Evolutionary conservation across 208 protist species (phyloP).

Genomic region (Acanthamoeba royreba): DNA sequence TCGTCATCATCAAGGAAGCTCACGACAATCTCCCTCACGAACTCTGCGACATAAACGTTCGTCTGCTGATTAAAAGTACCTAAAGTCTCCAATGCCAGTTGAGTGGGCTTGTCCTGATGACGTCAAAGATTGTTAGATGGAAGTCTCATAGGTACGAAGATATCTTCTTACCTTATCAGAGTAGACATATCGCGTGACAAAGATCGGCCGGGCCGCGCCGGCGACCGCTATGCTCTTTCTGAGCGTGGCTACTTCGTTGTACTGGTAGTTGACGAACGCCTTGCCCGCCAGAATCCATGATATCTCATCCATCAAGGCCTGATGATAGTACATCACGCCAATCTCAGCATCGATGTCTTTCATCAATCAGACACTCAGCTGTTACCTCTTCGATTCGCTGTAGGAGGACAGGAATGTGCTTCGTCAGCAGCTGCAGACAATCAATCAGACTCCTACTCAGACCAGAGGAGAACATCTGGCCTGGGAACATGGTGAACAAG

Average conservation of each 20-base stretch:
- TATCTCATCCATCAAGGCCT: neutral
- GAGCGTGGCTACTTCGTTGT: neutral
- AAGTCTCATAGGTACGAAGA: neutral
- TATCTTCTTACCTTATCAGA: neutral
- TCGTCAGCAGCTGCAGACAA: constrained; percentile 52
- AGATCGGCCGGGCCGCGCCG: neutral
- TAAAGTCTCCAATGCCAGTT: constrained; percentile 78
- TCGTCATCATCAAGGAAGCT: constrained; percentile 74
- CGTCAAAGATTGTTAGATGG: neutral
- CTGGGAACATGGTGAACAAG: no score
- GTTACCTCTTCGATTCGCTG: constrained; percentile 63
- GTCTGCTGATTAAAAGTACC: constrained; percentile 80
- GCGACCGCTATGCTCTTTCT: neutral
- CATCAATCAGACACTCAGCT: no score
- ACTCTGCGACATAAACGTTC: constrained; percentile 70
- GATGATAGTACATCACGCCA: no score
- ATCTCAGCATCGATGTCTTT: no score
- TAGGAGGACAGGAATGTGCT: constrained; percentile 64
- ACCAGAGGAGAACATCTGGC: constrained; percentile 61
- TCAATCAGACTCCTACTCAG: constrained; percentile 49
- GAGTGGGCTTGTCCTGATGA: constrained; percentile 43
- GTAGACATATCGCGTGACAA: neutral
- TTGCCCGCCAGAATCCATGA: constrained; percentile 13
- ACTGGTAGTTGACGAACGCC: neutral
- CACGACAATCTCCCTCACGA: constrained; percentile 73